Base-by-base conservation (phyloP, 2,329 filamentous ascomycete genomes). In the Drechslerella stenobrocha region DNA sequence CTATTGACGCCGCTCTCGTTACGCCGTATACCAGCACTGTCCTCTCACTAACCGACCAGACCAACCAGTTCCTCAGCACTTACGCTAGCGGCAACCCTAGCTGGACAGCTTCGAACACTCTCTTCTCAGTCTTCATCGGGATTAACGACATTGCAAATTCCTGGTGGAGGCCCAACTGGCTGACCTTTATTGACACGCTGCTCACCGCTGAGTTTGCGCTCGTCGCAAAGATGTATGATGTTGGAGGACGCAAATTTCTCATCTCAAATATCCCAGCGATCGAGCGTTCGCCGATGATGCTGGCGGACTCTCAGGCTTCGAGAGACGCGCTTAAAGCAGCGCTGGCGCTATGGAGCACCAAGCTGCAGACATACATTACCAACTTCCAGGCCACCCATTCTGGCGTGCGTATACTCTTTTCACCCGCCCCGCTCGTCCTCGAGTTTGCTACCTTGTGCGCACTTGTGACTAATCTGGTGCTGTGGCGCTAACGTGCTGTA, bases 131-230 rank as follows among this genome's bases (percentile, higher is more conserved):
- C 3, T 83, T 81, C 77, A 82, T 83, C 22, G 81, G 81, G 1
- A 80, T 83, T 61, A 83, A 83, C 55, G 81, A 82, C 65, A 77
- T 83, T 1, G 80, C 80, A 1, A 81, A 81, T 59, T 78, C 78
- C 0, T 82, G 77, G 66, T 79, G 52, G 57, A 3, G 32, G 47
- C 37, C 46, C 34, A 52, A 56, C 30, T 45, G 69, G 65, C 55
- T 60, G 35, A 52, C 53, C 64, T 53, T 48, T 34, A 23, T 52
- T 11, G 46, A 57, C 34, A 70, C 51, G 40, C 47, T 70, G 15
- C 51, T 71, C 24, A 75, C 73, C 1, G 76, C 77, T 18, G 81
- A 81, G 56, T 76, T 76, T 9, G 73, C 73, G 2, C 73, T 80
- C 0, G 72, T 80, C 0, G 75, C 78, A 55, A 45, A 76, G 65